Conservation (phyloP, 169 alveolate species). For the Plasmodium fragile region DNA sequence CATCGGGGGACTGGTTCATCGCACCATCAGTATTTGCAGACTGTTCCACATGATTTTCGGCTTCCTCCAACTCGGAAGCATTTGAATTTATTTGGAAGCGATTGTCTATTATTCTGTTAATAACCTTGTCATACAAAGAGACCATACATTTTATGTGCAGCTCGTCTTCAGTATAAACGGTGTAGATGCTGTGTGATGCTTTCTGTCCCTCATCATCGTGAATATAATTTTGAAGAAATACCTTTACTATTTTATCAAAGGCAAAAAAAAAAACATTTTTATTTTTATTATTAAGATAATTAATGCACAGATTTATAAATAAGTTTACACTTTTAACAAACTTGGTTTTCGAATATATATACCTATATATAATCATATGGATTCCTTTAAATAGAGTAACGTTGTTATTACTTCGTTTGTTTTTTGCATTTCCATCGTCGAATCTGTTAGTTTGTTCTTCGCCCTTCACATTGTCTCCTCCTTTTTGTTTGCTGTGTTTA, state of each 20-base stretch:
- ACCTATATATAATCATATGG: conserved; percentile 38
- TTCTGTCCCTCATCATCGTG: conserved; percentile 25
- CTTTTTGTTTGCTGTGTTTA: background rate
- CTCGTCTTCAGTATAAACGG: conserved; percentile 58
- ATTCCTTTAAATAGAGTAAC: conserved; percentile 56
- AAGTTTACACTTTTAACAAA: conserved; percentile 42
- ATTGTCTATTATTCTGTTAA: conserved; percentile 58
- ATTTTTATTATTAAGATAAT: conserved; percentile 61
- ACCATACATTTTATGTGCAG: conserved; percentile 61
- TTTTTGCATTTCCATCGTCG: background rate
- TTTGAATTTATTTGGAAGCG: conserved; percentile 20
- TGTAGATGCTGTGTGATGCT: conserved; percentile 20
- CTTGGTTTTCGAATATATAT: conserved; percentile 65
- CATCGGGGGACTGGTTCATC: background rate
- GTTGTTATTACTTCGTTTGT: conserved; percentile 10
- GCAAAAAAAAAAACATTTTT: conserved; percentile 57
- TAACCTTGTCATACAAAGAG: conserved; percentile 58
- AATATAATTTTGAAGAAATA: conserved; percentile 31
- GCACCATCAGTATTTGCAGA: background rate
- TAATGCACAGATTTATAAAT: conserved; percentile 54
- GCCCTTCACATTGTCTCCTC: background rate
- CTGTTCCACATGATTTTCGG: background rate
- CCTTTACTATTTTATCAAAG: conserved; percentile 37
- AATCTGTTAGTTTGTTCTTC: background rate
- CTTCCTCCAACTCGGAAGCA: background rate